phyloP scores from a whole-genome alignment of 176 grass and related monocot genomes.

The Microstegium vimineum region DNA sequence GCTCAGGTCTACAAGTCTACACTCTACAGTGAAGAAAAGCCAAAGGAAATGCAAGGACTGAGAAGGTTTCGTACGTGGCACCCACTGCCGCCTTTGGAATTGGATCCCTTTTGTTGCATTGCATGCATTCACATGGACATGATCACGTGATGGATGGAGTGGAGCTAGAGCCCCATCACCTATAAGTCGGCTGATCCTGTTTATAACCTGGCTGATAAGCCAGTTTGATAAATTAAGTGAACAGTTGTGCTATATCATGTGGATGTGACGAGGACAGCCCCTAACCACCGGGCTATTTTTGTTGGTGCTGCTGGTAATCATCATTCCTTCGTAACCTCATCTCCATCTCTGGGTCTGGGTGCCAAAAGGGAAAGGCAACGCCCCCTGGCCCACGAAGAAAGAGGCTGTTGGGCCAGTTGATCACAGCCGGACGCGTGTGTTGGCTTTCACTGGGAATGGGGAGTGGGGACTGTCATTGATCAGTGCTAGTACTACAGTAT shows the following conservation, averaged over 20 bases:
- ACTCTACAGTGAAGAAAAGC: background rate
- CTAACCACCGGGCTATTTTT: background rate
- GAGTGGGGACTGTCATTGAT: too few species aligned
- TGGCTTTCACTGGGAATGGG: background rate
- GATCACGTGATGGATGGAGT: background rate
- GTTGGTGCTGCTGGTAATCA: background rate
- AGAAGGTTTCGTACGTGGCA: background rate
- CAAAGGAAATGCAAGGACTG: background rate
- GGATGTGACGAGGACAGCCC: too few species aligned
- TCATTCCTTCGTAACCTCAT: background rate
- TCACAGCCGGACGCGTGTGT: background rate
- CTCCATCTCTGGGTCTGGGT: too few species aligned
- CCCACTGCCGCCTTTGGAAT: background rate
- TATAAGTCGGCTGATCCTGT: too few species aligned
- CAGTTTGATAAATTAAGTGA: too few species aligned
- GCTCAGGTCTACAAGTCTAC: background rate
- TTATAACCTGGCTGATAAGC: too few species aligned
- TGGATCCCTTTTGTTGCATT: background rate
- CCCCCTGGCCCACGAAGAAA: background rate
- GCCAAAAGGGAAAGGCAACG: background rate
- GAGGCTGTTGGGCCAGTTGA: background rate
- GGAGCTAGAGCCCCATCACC: too few species aligned
- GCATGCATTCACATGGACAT: slow-evolving; percentile 30
- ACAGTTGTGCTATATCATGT: too few species aligned
- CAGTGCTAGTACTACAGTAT: too few species aligned